These are phyloP conservation scores for Baorangia bicolor DNA, from an alignment of 768 basidiomycete genomes.

Conservation along the genomic window DNA sequence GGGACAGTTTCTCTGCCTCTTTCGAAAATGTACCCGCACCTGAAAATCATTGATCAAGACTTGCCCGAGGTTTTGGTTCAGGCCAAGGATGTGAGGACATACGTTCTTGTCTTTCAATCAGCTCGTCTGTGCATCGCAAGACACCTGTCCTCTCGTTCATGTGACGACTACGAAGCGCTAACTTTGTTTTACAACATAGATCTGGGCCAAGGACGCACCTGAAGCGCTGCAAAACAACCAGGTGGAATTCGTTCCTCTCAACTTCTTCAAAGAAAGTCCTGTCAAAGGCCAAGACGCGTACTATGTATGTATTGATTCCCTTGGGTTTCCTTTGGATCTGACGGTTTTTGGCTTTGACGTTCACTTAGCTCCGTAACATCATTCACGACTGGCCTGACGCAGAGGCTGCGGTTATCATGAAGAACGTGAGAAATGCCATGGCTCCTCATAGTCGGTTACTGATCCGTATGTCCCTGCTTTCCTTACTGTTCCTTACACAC, in stretches of 20 bases:
- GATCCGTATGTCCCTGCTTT: conserved; percentile 28
- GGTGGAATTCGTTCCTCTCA: conserved; percentile 16
- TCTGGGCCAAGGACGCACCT: conserved; percentile 19
- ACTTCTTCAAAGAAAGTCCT: conserved; percentile 21
- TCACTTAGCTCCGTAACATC: conserved; percentile 25
- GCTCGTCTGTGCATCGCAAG: not conserved
- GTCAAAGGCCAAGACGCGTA: conserved; percentile 23
- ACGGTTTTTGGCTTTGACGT: not conserved
- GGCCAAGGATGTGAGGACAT: conserved; percentile 19
- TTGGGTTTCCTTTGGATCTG: not conserved
- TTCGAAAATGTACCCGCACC: conserved; percentile 25
- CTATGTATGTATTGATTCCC: conserved; percentile 16
- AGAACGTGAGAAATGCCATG: conserved; percentile 31
- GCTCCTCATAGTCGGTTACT: conserved; percentile 30
- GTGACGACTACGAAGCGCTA: not conserved
- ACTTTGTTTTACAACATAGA: conserved; percentile 1
- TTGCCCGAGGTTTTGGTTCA: conserved; percentile 26
- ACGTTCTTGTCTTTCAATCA: not conserved
- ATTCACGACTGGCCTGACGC: conserved; percentile 39
- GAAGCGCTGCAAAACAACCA: conserved; percentile 16
- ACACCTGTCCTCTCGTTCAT: not conserved
- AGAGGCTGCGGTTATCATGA: conserved; percentile 32
- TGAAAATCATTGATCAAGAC: conserved; percentile 30
- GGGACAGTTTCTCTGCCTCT: conserved; percentile 30
- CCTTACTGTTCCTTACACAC: not conserved